phyloP scores from a whole-genome alignment of 139 green algal genomes.

The Coelastrella sp. region DNA sequence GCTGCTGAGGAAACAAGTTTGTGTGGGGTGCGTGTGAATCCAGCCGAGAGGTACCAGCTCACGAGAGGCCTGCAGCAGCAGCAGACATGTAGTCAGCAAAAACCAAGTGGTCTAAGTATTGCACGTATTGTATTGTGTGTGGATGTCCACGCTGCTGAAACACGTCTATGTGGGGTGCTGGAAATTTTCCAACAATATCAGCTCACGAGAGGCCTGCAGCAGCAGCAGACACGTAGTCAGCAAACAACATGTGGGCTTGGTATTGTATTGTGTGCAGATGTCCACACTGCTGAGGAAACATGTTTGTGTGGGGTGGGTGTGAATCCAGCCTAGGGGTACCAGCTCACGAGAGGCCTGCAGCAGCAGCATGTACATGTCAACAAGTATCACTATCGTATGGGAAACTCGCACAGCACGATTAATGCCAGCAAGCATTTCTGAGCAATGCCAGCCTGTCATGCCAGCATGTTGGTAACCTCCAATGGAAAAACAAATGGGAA shows the following conservation, averaged over 20 bases:
- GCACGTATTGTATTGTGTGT: constrained; percentile 78
- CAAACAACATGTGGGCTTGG: no score
- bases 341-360: constrained; percentile 66
- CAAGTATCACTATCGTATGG: no score
- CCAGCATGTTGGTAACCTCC: no score
- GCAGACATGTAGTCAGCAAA: no score
- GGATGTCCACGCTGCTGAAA: constrained; percentile 97
- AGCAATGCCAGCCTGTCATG: no score
- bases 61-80: constrained; percentile 1
- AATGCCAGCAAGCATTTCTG: no score
- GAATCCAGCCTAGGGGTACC: constrained; percentile 97
- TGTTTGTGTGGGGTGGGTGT: constrained; percentile 96
- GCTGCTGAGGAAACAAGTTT: constrained; percentile 97
- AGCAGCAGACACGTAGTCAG: no score
- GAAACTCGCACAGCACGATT: no score
- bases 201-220: constrained; percentile 55
- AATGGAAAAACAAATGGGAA: no score
- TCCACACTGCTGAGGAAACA: constrained; percentile 98
- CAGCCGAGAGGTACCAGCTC: constrained; percentile 93
- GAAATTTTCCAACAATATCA: constrained; percentile 96
- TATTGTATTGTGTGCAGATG: constrained; percentile 97
- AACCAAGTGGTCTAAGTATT: no score
- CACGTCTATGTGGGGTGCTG: constrained; percentile 97
- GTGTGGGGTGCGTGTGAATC: constrained; percentile 98
- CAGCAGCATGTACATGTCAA: not conserved